A percentile compares a stretch with the other conserved stretches of the same genome.
phyloP scores from a whole-genome alignment of 768 basidiomycete species.

The Pisolithus albus region DNA sequence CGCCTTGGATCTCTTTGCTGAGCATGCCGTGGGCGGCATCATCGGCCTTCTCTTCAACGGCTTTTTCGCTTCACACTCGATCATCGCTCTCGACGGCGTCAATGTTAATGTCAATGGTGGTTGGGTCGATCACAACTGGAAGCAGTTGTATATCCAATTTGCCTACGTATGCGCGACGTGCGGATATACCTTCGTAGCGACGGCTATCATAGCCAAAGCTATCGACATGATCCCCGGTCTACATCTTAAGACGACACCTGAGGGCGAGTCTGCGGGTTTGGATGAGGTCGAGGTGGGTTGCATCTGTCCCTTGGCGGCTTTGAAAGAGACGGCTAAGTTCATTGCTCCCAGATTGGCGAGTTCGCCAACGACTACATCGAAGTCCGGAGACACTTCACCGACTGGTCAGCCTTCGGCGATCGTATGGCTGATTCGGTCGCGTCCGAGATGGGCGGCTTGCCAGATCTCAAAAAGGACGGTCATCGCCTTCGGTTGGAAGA shows the following conservation, averaged over 20 bases:
- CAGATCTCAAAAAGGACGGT: constrained; percentile 18
- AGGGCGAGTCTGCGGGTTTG: constrained; percentile 58
- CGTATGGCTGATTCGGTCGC: background rate
- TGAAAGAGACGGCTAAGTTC: background rate
- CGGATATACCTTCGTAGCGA: constrained; percentile 55
- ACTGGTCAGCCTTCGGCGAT: constrained; percentile 36
- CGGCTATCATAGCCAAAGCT: constrained; percentile 51
- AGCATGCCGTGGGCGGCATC: constrained; percentile 83
- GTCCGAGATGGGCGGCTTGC: constrained; percentile 16
- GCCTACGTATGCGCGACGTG: constrained; percentile 53
- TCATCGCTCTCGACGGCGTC: constrained; percentile 66
- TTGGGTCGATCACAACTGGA: constrained; percentile 72
- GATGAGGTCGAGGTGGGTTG: constrained; percentile 61
- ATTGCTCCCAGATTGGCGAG: constrained; percentile 49
- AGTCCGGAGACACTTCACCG: constrained; percentile 57
- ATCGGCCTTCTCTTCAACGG: constrained; percentile 67
- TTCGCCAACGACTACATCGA: constrained; percentile 67
- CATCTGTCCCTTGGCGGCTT: background rate
- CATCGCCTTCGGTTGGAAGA: constrained; percentile 9
- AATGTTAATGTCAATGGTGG: constrained; percentile 50
- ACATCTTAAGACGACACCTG: constrained; percentile 43
- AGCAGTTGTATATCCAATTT: constrained; percentile 75
- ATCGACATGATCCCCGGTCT: constrained; percentile 56
- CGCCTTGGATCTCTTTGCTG: constrained; percentile 86
- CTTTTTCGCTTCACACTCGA: constrained; percentile 60